Conservation (phyloP, 2,329 filamentous ascomycete species). For the Calonectria hawksworthii region DNA sequence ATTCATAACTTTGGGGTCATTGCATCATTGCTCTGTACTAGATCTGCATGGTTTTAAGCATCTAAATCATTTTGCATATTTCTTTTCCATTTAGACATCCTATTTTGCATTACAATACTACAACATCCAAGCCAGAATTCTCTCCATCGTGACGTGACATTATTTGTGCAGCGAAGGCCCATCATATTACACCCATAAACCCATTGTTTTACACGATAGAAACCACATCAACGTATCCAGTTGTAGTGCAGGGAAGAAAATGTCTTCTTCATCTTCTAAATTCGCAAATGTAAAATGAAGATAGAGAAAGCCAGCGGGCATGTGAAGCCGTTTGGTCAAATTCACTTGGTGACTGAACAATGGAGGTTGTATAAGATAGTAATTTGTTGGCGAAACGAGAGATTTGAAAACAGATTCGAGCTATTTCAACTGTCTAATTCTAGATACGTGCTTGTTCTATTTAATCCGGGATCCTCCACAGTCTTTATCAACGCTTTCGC, state of each 20-base stretch:
- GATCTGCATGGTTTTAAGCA: not conserved
- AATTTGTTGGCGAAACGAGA: not conserved
- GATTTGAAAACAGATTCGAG: not conserved
- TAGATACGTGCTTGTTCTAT: not conserved
- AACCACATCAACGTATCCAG: no score
- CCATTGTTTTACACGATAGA: not conserved
- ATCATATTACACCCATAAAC: fast-evolving
- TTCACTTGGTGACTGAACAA: not conserved
- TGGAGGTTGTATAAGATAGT: fast-evolving
- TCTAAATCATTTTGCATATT: not conserved
- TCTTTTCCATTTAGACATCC: not conserved
- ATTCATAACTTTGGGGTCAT: not conserved
- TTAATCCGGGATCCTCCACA: not conserved
- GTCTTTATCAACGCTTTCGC: not conserved
- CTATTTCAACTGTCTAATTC: not conserved
- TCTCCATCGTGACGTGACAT: no score
- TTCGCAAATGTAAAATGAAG: not conserved
- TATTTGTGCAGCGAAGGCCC: not conserved
- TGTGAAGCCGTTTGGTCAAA: not conserved
- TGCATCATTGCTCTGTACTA: not conserved
- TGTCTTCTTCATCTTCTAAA: not conserved
- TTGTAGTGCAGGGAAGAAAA: no score
- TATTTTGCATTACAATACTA: not conserved
- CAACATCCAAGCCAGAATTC: no score
- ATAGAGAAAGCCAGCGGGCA: not conserved